A percentile compares a stretch with the other conserved stretches of the same genome.
Conservation (phyloP, 345 rosid species). For the Gossypium mustelinum region DNA sequence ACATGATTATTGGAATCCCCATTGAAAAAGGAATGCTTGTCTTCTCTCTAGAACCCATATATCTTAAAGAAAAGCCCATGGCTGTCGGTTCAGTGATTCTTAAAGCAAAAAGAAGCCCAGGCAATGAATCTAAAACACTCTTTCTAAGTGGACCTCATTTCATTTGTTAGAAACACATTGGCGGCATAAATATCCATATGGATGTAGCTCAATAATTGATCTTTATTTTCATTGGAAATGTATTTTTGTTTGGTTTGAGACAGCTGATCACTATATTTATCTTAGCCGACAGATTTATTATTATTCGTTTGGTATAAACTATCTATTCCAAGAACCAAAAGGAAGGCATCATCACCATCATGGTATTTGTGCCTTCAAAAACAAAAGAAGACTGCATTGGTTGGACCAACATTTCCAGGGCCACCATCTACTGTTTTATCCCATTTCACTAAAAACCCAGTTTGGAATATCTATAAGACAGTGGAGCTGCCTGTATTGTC, state of each 20-base stretch:
- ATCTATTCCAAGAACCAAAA: constrained; percentile 37
- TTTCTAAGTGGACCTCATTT: background rate
- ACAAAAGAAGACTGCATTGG: background rate
- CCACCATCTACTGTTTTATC: constrained; percentile 17
- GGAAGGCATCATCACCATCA: constrained; percentile 19
- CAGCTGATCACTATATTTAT: constrained; percentile 7
- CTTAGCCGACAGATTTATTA: constrained; percentile 10
- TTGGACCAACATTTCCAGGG: constrained; percentile 26
- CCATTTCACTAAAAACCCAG: background rate
- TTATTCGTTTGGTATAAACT: constrained; percentile 16
- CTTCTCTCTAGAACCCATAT: background rate
- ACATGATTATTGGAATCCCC: too few species aligned
- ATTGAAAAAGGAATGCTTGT: background rate
- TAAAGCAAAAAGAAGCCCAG: background rate
- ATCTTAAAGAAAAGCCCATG: background rate
- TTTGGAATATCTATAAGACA: constrained; percentile 16
- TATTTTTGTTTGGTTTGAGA: constrained; percentile 11
- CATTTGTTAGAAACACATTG: background rate
- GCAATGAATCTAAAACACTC: too few species aligned
- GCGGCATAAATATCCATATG: background rate
- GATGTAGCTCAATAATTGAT: constrained; percentile 16
- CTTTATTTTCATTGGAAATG: constrained; percentile 4
- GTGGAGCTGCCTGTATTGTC: background rate
- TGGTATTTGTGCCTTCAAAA: constrained; percentile 39
- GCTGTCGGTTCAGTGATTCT: background rate